phyloP scores from a whole-genome alignment of 345 rosid genomes.

The Gossypium anomalum region DNA sequence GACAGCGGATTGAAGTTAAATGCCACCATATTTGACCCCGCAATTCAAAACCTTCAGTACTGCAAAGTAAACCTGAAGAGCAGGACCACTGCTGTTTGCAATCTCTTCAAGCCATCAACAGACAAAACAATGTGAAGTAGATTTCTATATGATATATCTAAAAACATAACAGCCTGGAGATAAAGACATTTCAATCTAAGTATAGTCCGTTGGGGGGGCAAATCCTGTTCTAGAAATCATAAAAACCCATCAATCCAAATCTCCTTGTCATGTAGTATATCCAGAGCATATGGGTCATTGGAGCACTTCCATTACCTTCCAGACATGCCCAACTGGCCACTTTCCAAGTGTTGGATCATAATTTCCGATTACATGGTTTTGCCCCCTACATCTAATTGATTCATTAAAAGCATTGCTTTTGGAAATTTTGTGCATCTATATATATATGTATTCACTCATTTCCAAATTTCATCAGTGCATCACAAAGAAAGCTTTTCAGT shows the following conservation, averaged over 20 bases:
- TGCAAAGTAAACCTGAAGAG: too few relatives aligned
- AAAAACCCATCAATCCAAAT: too few relatives aligned
- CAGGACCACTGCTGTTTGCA: too few relatives aligned
- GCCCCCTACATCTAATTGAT: neutral
- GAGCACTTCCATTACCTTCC: conserved; percentile 1
- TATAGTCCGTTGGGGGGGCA: too few relatives aligned
- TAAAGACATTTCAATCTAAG: too few relatives aligned
- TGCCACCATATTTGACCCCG: too few relatives aligned
- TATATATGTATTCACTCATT: neutral
- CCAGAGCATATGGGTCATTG: neutral
- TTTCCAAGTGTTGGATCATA: neutral
- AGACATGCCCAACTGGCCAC: neutral
- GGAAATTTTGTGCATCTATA: neutral
- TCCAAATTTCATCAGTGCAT: neutral
- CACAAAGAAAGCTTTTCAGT: neutral
- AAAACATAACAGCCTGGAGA: too few relatives aligned
- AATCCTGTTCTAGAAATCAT: too few relatives aligned
- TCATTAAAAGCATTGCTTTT: neutral
- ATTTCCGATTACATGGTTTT: neutral
- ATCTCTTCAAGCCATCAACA: neutral
- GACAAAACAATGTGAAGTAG: neutral
- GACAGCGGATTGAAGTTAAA: too few relatives aligned
- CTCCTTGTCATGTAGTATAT: neutral
- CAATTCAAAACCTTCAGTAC: too few relatives aligned
- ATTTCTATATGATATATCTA: neutral